phyloP scores from a whole-genome alignment of 139 green algal genomes.

The Chlorella ohadii region DNA sequence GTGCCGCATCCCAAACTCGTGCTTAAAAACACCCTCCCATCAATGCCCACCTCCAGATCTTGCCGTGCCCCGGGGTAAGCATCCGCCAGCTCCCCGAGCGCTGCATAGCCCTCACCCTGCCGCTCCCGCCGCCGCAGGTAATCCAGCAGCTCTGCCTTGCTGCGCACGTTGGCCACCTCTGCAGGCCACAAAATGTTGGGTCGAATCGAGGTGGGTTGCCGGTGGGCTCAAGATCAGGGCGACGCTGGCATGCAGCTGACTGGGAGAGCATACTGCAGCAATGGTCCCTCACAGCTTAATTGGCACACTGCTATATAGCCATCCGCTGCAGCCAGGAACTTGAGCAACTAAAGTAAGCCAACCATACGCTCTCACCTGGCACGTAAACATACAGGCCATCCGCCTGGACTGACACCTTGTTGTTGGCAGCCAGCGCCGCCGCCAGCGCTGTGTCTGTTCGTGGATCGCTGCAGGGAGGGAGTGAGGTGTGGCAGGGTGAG shows the following conservation, averaged over 20 bases:
- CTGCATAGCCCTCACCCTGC: constrained; percentile 11
- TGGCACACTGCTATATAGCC: no score
- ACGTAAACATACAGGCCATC: constrained; percentile 23
- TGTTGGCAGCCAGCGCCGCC: constrained; percentile 1
- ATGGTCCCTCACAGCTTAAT: no score
- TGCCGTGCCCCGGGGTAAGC: constrained; percentile 5
- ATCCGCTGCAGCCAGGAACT: no score
- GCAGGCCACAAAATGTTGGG: no score
- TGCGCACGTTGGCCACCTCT: constrained; percentile 42
- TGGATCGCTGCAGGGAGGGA: neutral
- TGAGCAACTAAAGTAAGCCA: no score
- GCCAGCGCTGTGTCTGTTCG: neutral
- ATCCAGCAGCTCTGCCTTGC: constrained; percentile 33
- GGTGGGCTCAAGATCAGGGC: no score
- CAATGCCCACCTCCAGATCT: constrained; percentile 14
- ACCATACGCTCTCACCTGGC: constrained; percentile 14
- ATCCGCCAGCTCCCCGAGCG: constrained; percentile 27
- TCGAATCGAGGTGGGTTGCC: no score
- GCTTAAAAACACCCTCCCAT: no score
- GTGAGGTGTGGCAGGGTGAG: neutral
- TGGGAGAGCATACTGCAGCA: no score
- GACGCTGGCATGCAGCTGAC: no score
- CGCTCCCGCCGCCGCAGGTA: constrained; percentile 17
- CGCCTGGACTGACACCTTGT: constrained; percentile 2
- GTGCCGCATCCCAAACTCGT: no score